Evolutionary conservation across 768 basidiomycete species (phyloP), one percentile per base, ranked within the genome.

Genomic region (Lentinula raphanica): DNA sequence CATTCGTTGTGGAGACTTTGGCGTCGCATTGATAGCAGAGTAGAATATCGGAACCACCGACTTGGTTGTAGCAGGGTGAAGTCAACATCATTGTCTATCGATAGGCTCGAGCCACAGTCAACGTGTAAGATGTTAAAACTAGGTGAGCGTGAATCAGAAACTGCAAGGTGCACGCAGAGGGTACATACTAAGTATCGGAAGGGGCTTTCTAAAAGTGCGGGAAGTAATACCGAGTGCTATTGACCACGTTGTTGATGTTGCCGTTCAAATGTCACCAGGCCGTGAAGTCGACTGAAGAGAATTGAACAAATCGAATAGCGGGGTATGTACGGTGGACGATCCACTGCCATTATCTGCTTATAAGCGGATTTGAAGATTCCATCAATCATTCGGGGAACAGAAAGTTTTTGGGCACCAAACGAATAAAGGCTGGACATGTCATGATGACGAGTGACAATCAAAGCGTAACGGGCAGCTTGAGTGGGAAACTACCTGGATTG

Each of bases 11-110:
- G 9, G 49, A 50, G 2, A 50, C 29, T 50, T 17, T 35, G 19
- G 49, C 32, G 9, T 31, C 28, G 19, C 49, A 50, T 50, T 50
- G 49, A 50, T 50, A 36, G 49, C 49, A 50, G 32, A 50, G 49
- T 9, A 50, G 32, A 32, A 50, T 50, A 21, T 50, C 49, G 21
- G 31, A 35, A 35, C 49, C 49, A 28, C 32, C 4, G 19, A 28
- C 15, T n/a, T 29, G 31, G 31, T 50, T 35, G 49, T 31, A 32
- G 49, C 49, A 50, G 49, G 46, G 46, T 9, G 12, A 19, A 44
- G 19, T 8, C 7, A 21, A 21, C 9, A 23, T 2, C 9, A 23
- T 9, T 44, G 21, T 44, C 42, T 21, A 35, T 35, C 32, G 32
- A n/a, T n/a, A n/a, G n/a, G n/a, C n/a, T n/a, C n/a, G 32, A 35